These are phyloP conservation scores for Nyssa sinensis DNA, from an alignment of 148 eudicot species.

Conservation along the genomic window DNA sequence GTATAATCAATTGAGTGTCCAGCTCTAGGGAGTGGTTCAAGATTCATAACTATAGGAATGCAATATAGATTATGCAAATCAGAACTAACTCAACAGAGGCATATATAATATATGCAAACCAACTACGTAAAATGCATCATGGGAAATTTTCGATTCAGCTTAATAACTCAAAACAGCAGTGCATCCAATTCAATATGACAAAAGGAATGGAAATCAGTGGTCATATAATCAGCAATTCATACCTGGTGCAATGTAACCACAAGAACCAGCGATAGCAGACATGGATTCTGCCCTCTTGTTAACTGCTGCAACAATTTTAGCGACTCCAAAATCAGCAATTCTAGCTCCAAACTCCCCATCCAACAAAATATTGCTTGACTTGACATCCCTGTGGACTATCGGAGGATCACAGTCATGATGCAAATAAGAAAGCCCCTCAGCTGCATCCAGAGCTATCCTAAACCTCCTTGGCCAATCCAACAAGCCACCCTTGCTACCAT, in stretches of 20 bases:
- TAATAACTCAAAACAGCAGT: not conserved
- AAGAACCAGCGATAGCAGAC: constrained; percentile 57
- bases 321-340: constrained; percentile 56
- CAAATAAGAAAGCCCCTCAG: constrained; percentile 55
- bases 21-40: not conserved
- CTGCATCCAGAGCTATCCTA: constrained; percentile 42
- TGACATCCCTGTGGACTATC: constrained; percentile 52
- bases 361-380: constrained; percentile 47
- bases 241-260: constrained; percentile 66
- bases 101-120: not conserved
- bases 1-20: not conserved
- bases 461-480: constrained; percentile 49
- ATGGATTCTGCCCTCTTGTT: constrained; percentile 31
- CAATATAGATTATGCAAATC: not conserved
- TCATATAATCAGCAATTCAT: not conserved
- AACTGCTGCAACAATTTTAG: constrained; percentile 28
- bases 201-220: not conserved
- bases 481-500: constrained; percentile 26
- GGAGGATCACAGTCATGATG: constrained; percentile 58
- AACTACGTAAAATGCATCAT: not conserved
- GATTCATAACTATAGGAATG: not conserved
- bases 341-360: constrained; percentile 46
- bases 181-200: not conserved
- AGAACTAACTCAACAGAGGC: no score
- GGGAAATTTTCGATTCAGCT: not conserved